Evolutionary conservation across 306 rosid species (phyloP).

Genomic region (Quercus suber): DNA sequence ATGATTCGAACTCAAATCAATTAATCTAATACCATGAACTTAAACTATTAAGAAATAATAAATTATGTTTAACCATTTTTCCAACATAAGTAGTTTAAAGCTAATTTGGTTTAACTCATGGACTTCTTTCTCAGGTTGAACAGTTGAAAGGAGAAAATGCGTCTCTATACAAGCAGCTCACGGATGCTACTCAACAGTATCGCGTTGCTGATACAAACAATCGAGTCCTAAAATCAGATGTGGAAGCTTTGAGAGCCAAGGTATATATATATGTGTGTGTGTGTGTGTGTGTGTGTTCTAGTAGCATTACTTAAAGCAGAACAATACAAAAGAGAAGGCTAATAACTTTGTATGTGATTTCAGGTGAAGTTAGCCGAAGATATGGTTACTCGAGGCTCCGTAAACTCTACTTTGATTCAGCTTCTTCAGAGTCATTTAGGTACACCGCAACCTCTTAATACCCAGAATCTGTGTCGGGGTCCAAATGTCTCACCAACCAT

Average conservation of each 20-base stretch:
- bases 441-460: conserved; percentile 41
- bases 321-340: background rate
- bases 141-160: conserved; percentile 63
- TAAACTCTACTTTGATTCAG: conserved; percentile 48
- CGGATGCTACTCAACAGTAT: conserved; percentile 62
- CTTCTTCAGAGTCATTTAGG: conserved; percentile 53
- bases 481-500: conserved; percentile 64
- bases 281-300: background rate
- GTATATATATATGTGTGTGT: conserved; percentile 23
- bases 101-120: background rate
- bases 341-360: background rate
- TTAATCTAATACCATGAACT: no score
- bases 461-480: conserved; percentile 18
- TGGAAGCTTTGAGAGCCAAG: conserved; percentile 97
- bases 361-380: conserved; percentile 96
- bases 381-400: conserved; percentile 73
- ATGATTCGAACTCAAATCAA: no score
- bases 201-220: conserved; percentile 72
- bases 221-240: conserved; percentile 74
- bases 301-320: background rate
- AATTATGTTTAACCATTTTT: no score
- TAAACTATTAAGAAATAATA: no score
- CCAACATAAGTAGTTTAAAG: background rate
- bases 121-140: conserved; percentile 48
- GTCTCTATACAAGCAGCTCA: conserved; percentile 51